phyloP scores from a whole-genome alignment of 2,329 filamentous ascomycete genomes.

The Alternaria brassicae region DNA sequence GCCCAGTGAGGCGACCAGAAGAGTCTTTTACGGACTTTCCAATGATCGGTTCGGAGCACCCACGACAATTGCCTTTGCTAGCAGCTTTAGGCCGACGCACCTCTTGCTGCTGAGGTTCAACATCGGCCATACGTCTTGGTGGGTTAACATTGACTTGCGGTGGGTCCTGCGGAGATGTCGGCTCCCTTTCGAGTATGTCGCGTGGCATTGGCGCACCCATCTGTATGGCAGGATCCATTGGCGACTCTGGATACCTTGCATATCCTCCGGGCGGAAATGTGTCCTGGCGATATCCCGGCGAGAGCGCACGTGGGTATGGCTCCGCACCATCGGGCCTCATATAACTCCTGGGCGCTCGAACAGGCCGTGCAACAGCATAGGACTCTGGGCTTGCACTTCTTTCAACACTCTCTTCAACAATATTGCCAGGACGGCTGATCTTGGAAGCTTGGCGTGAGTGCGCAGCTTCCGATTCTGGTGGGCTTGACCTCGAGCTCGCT shows the following conservation, averaged over 20 bases:
- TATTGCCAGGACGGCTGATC: constrained; percentile 30
- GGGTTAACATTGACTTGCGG: constrained; percentile 18
- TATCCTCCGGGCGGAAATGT: constrained; percentile 16
- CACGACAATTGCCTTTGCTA: constrained; percentile 79
- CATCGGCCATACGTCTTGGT: constrained; percentile 18
- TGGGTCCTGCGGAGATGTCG: constrained; percentile 21
- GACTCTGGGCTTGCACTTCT: constrained; percentile 43
- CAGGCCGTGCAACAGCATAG: constrained; percentile 28
- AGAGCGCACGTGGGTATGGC: constrained; percentile 29
- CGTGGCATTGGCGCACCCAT: constrained; percentile 35
- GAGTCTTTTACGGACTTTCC: constrained; percentile 95
- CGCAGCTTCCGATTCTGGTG: constrained; percentile 46
- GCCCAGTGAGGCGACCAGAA: constrained; percentile 87
- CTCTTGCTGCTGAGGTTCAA: constrained; percentile 26
- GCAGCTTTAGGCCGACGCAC: constrained; percentile 45
- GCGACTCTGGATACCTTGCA: constrained; percentile 44
- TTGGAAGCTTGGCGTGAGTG: constrained; percentile 46
- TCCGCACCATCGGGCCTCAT: constrained; percentile 31
- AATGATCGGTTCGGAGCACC: constrained; percentile 77
- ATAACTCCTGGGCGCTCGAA: constrained; percentile 29
- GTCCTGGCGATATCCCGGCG: constrained; percentile 23
- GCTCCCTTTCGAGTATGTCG: constrained; percentile 16
- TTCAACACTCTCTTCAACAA: constrained; percentile 32
- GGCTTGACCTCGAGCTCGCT: constrained; percentile 50
- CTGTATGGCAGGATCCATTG: constrained; percentile 52